These are phyloP conservation scores for Pseudogymnoascus sp. DNA, from an alignment of 2,329 filamentous ascomycete genomes.

Conservation along the genomic window DNA sequence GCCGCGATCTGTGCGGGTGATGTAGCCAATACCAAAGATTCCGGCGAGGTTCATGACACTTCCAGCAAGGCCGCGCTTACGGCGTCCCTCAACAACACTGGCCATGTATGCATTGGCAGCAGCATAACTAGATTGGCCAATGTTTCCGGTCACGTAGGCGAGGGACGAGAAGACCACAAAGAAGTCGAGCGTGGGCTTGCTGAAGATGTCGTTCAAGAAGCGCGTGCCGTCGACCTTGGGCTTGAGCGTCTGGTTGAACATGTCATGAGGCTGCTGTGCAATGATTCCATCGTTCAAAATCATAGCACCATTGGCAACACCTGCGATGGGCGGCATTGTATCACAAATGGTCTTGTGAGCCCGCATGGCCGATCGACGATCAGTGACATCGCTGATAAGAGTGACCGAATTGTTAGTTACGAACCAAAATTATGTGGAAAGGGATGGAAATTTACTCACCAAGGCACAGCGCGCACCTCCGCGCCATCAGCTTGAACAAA, in stretches of 20 bases:
- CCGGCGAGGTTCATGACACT: conserved; percentile 25
- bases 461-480: conserved; percentile 21
- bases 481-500: conserved; percentile 14
- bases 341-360: conserved; percentile 10
- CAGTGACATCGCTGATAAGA: not conserved
- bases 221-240: conserved; percentile 32
- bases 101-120: conserved; percentile 35
- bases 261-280: conserved; percentile 23
- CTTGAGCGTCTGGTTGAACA: conserved; percentile 21
- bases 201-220: conserved; percentile 29
- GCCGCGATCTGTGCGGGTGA: conserved; percentile 11
- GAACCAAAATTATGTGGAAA: not conserved
- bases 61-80: conserved; percentile 22
- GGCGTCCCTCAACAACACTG: conserved; percentile 24
- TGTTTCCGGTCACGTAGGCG: conserved; percentile 29
- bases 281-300: conserved; percentile 34
- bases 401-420: not conserved
- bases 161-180: conserved; percentile 38
- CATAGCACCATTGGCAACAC: conserved; percentile 39
- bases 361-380: not conserved
- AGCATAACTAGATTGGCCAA: conserved; percentile 33
- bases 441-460: not conserved
- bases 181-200: conserved; percentile 30
- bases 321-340: conserved; percentile 29
- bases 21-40: conserved; percentile 24